Evolutionary conservation across 305 asterid genomes (phyloP), one percentile per base, ranked within the genome.

Genomic region (Coffea humblotiana): DNA sequence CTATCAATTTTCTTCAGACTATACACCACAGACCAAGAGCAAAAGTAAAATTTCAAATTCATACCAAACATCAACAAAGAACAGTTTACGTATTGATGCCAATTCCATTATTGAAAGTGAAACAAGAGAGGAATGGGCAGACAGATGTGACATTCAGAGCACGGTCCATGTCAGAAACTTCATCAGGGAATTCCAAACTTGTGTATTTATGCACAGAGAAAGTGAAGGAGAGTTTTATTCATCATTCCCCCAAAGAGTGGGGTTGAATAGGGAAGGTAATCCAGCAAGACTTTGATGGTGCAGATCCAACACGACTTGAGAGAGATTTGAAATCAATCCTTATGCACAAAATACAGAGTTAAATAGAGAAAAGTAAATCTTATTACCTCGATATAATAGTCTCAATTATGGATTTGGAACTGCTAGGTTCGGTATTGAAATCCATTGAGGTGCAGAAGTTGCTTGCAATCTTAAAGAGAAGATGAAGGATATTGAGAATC

Each of bases 361-460:
- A 77, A 51, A 65, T 70, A 65, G 45, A 77, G 75, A 66, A 82
- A 52, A 63, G 64, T 14, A 64, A 58, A 77, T 64, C 43, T 72
- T 82, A 71, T 71, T 89, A 93, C 99, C 99, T 92, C 43, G 94
- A 89, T 92, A 90, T 89, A 67, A 96, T 85, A 71, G 88, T 86
- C 54, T 94, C 87, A 78, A 96, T 89, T 77, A 81, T 84, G 40
- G 90, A 60, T 27, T 54, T 82, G 74, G 87, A 85, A 79, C 80
- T 81, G 83, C 86, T 84, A 48, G 91, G 91, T 81, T 87, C 94
- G 70, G 86, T 76, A 77, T 76, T 84, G 77, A 86, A 81, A 84
- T 87, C 83, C 84, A 84, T 75, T 79, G 85, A 79, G 60, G 83
- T 85, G 78, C 95, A 88, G 87, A 91, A 96, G 75, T 76, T 40